Conservation (phyloP, 2,329 filamentous ascomycete species). For the Scopulariopsis brevicaulis region DNA sequence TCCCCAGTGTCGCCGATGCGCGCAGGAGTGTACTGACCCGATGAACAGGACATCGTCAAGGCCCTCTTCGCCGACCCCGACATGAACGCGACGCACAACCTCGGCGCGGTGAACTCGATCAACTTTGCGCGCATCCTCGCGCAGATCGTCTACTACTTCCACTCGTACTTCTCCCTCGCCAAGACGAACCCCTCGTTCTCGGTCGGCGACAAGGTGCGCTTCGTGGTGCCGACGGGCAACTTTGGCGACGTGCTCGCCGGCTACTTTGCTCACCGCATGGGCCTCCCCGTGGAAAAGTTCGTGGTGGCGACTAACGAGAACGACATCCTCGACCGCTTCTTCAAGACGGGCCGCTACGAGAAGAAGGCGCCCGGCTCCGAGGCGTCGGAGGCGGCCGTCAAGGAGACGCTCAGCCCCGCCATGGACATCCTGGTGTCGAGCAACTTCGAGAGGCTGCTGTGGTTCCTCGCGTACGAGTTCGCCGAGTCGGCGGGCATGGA, state of each 20-base stretch:
- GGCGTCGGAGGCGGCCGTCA: slow-evolving; percentile 59
- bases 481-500: slow-evolving; percentile 48
- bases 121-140: slow-evolving; percentile 93
- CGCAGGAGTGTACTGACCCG: not conserved
- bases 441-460: slow-evolving; percentile 93
- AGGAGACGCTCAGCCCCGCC: slow-evolving; percentile 84
- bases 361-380: slow-evolving; percentile 50
- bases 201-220: slow-evolving; percentile 60
- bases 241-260: slow-evolving; percentile 92
- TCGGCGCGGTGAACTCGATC: slow-evolving; percentile 93
- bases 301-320: slow-evolving; percentile 95
- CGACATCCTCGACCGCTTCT: slow-evolving; percentile 93
- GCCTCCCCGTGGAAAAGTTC: slow-evolving; percentile 76
- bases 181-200: slow-evolving; percentile 48
- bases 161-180: slow-evolving; percentile 78
- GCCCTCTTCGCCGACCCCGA: slow-evolving; percentile 78
- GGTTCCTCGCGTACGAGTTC: slow-evolving; percentile 78
- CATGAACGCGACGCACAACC: slow-evolving; percentile 70
- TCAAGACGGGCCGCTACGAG: slow-evolving; percentile 80
- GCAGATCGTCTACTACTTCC: slow-evolving; percentile 95
- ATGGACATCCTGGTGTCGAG: slow-evolving; percentile 97
- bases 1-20: not conserved
- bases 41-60: slow-evolving; percentile 72
- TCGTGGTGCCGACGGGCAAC: slow-evolving; percentile 89
- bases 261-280: slow-evolving; percentile 87